Evolutionary conservation across 305 asterid genomes (phyloP).

Genomic region (Coffea humblotiana): DNA sequence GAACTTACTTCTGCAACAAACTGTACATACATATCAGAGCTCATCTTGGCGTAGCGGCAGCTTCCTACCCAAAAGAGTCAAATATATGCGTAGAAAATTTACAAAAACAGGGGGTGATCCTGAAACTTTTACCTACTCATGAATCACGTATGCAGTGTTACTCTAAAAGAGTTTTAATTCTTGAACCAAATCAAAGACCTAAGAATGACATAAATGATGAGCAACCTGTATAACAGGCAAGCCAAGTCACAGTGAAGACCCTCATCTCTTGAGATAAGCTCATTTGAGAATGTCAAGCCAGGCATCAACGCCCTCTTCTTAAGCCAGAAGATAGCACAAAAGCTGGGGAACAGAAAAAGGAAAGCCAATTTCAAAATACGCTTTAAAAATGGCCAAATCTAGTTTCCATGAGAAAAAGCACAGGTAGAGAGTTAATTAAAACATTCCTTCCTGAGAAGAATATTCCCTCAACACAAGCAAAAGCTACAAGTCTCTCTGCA

Average conservation of each 20-base stretch:
- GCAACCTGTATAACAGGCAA: slow-evolving; percentile 65
- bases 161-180: neutral
- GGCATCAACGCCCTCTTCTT: slow-evolving; percentile 82
- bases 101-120: neutral
- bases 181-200: neutral
- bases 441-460: slow-evolving; percentile 76
- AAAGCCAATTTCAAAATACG: slow-evolving; percentile 9
- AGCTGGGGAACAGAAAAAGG: slow-evolving; percentile 38
- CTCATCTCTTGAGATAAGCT: slow-evolving; percentile 76
- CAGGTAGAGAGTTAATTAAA: neutral
- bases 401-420: neutral
- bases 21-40: slow-evolving; percentile 29
- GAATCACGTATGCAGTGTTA: neutral
- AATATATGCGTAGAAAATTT: no score
- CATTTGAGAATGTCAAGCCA: slow-evolving; percentile 79
- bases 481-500: slow-evolving; percentile 75
- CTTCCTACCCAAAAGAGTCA: no score
- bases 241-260: slow-evolving; percentile 88
- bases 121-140: neutral
- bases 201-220: slow-evolving; percentile 1
- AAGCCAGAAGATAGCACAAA: slow-evolving; percentile 81
- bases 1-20: slow-evolving; percentile 50
- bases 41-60: neutral
- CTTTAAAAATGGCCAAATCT: neutral
- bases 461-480: slow-evolving; percentile 82